Evolutionary conservation across 192 early-diverging fungal genomes (phyloP).

Genomic region (Podochytrium sp.): DNA sequence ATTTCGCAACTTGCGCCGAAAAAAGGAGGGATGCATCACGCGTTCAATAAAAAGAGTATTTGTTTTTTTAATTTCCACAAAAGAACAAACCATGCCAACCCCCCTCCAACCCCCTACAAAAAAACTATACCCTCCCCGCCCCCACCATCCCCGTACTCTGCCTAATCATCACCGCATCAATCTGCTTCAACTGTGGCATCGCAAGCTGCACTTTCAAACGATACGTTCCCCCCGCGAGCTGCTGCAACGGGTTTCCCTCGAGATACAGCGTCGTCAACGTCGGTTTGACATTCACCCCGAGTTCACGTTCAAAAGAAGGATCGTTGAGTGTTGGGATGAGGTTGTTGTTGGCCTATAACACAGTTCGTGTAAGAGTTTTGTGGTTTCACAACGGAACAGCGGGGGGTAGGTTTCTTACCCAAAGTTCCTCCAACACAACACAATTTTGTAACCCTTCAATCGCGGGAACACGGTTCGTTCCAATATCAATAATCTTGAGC

Average conservation of each 20-base stretch:
- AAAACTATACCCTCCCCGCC: neutral
- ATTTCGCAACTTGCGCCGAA: too few species aligned
- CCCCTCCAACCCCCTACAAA: neutral
- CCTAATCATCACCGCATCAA: slow-evolving; percentile 71
- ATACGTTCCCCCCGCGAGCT: slow-evolving; percentile 74
- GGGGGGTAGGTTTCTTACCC: slow-evolving; percentile 63
- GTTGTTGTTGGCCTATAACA: slow-evolving; percentile 71
- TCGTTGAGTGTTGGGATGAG: slow-evolving; percentile 76
- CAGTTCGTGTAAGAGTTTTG: neutral
- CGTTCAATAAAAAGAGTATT: too few species aligned
- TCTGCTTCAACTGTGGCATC: slow-evolving; percentile 85
- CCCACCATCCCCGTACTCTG: neutral
- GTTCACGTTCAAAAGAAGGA: slow-evolving; percentile 62
- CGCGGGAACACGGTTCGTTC: slow-evolving; percentile 74
- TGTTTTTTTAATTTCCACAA: neutral
- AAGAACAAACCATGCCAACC: neutral
- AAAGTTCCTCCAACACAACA: slow-evolving; percentile 79
- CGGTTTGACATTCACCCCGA: slow-evolving; percentile 56
- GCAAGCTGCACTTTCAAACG: slow-evolving; percentile 83
- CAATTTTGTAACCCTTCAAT: slow-evolving; percentile 78
- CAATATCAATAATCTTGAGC: slow-evolving; percentile 83
- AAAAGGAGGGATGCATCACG: too few species aligned
- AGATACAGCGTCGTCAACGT: slow-evolving; percentile 84
- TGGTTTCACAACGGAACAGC: neutral
- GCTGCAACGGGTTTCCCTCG: slow-evolving; percentile 93